Conservation (phyloP, 768 basidiomycete species). For the Tricholoma terreum region DNA sequence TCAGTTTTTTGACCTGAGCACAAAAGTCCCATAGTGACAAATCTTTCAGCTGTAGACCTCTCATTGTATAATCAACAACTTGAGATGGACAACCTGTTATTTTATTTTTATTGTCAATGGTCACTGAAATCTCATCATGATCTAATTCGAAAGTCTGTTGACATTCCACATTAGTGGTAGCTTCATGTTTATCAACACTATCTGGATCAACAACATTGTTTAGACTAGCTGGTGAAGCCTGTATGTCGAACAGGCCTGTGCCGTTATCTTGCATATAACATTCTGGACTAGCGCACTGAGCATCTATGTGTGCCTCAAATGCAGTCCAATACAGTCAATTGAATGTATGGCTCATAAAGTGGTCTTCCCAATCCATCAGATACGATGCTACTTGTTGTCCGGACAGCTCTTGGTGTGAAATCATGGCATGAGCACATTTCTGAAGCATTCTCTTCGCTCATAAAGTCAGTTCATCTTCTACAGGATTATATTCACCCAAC, state of each 20-base stretch:
- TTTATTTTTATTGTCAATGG: not conserved
- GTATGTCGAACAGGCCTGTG: too few species aligned
- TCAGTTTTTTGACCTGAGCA: not conserved
- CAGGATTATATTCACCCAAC: slow-evolving; percentile 18
- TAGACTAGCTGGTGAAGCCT: too few species aligned
- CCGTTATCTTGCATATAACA: too few species aligned
- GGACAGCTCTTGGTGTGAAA: slow-evolving; percentile 38
- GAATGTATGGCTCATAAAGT: slow-evolving; percentile 36
- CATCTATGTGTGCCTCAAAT: slow-evolving; percentile 26
- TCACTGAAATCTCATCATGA: not conserved
- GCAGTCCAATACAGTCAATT: slow-evolving; percentile 32
- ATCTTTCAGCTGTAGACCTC: not conserved
- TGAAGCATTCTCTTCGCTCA: slow-evolving; percentile 32
- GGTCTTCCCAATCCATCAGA: slow-evolving; percentile 31
- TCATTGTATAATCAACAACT: not conserved
- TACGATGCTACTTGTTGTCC: slow-evolving; percentile 36
- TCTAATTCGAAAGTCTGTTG: too few species aligned
- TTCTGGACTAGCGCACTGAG: slow-evolving; percentile 19
- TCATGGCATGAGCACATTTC: slow-evolving; percentile 35
- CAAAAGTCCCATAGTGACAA: not conserved
- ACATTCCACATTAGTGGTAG: too few species aligned
- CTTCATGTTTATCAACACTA: too few species aligned
- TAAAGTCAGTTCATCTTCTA: slow-evolving; percentile 12
- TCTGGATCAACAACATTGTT: too few species aligned
- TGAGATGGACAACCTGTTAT: not conserved